Evolutionary conservation across 306 rosid genomes (phyloP).

Genomic region (Acacia melanoxylon): DNA sequence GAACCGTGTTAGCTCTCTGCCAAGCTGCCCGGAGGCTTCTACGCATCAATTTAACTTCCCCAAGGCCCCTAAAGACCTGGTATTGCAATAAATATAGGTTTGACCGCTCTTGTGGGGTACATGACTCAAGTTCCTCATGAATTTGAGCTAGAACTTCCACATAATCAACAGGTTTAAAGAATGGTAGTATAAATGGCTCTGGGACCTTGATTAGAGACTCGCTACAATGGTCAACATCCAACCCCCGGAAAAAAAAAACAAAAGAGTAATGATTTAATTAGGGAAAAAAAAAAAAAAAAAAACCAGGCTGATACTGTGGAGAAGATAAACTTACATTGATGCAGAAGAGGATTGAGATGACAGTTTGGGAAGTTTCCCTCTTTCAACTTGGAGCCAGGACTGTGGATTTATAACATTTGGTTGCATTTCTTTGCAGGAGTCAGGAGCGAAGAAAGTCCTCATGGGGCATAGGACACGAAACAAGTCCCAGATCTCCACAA

Average conservation of each 20-base stretch:
- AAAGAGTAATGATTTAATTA: conserved; percentile 1
- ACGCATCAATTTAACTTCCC: conserved; percentile 82
- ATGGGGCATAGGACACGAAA: conserved; percentile 70
- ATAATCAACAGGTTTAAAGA: conserved; percentile 78
- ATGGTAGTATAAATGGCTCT: conserved; percentile 75
- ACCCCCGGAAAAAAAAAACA: neutral
- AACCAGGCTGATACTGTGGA: conserved; percentile 13
- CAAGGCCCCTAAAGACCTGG: conserved; percentile 86
- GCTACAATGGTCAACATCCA: conserved; percentile 46
- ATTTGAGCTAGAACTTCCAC: conserved; percentile 91
- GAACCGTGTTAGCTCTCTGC: conserved; percentile 72
- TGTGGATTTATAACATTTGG: conserved; percentile 79
- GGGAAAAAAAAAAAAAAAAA: neutral
- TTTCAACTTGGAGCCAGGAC: conserved; percentile 96
- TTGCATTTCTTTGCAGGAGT: conserved; percentile 70
- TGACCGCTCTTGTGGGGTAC: conserved; percentile 67
- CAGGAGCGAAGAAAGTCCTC: conserved; percentile 84
- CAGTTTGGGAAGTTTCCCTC: conserved; percentile 77
- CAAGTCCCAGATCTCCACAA: conserved; percentile 90
- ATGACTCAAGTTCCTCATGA: conserved; percentile 90
- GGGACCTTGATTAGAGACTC: conserved; percentile 90
- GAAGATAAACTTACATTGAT: conserved; percentile 64
- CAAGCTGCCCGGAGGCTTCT: conserved; percentile 89
- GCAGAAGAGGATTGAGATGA: conserved; percentile 63
- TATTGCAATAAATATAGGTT: conserved; percentile 76